A percentile compares a stretch with the other conserved stretches of the same genome.
phyloP scores from a whole-genome alignment of 192 early-diverging fungal genomes.

The Coemansia sp. region DNA sequence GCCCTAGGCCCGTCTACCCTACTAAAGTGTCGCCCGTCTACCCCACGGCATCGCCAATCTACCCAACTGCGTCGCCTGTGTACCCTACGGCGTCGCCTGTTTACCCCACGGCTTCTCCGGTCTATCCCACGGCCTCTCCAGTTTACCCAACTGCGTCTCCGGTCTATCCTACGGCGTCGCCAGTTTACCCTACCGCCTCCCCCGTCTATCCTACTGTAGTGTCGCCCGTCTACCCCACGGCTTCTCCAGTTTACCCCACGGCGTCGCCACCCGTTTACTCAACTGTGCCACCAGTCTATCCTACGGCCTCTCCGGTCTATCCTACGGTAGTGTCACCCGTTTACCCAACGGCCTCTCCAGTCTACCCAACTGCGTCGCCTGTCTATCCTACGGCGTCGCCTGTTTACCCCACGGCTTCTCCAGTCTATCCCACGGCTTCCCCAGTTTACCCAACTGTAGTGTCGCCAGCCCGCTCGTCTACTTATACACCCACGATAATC shows the following conservation, averaged over 20 bases:
- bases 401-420: background rate
- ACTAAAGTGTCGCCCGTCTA: background rate
- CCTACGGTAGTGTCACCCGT: background rate
- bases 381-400: background rate
- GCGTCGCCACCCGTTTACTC: background rate
- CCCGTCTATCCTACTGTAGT: background rate
- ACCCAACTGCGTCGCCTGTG: conserved; percentile 2
- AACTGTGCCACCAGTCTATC: background rate
- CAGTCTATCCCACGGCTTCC: background rate
- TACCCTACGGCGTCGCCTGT: background rate
- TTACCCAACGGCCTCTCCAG: background rate
- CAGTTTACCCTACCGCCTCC: no score
- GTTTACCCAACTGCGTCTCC: conserved; percentile 12
- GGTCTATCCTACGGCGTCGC: background rate
- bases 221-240: background rate
- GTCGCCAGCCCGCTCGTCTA: conserved; percentile 3
- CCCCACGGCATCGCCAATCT: conserved; percentile 4
- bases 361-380: conserved; percentile 6
- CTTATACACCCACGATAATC: background rate
- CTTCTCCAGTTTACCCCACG: conserved; percentile 13
- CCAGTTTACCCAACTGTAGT: background rate
- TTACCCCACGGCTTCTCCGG: conserved; percentile 9
- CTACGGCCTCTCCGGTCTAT: conserved; percentile 13
- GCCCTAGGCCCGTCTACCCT: conserved; percentile 17
- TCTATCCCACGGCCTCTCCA: conserved; percentile 2